Evolutionary conservation across 495 filamentous ascomycete species (phyloP), one percentile per base, ranked within the genome.

Genomic region (Neurospora pannonica): DNA sequence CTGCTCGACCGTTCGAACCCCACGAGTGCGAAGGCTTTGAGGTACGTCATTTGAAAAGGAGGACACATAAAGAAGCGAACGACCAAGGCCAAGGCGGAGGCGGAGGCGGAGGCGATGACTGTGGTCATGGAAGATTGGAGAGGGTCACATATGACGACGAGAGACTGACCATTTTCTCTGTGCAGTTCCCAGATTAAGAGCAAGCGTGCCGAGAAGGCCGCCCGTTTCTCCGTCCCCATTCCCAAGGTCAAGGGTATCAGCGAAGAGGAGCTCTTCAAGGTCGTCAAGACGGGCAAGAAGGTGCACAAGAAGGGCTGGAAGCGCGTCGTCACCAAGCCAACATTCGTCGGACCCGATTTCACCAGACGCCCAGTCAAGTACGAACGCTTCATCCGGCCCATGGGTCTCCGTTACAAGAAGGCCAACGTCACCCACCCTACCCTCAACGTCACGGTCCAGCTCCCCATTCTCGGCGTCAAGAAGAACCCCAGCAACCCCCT

Each of bases 221-320:
- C 96, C n/a, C 94, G 97, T 82, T 99, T 97, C 81, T 89, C 88
- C 46, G 96, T 99, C 70, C 96, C 97, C 17, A 82, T 99, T 79
- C 96, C 96, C 19, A 98, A 97, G 85, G 95, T 98, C 38, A 87
- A 91, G 79, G 97, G 97, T 75, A 97, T 97, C 78, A 89, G 89
- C 76, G 94, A 98, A 86, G 95, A 97, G 87, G 97, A 99, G 86
- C 95, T 97, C 90, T 98, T 99, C 87, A 94, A 94, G 86, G 94
- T 97, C 48, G 90, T 99, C 79, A 96, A 95, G 85, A 99, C 97
- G 74, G 96, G 95, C 76, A 93, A 82, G 78, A 79, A 89, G 83
- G 84, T 84, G 5, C 79, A 84, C 71, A 87, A 89, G 83, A 89
- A 89, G 86, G 89, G 89, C 62, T 97, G 94, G 95, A 98, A 99